These are phyloP conservation scores for Metschnikowia sp. DNA, from an alignment of 805 yeast genomes.

Conservation along the genomic window DNA sequence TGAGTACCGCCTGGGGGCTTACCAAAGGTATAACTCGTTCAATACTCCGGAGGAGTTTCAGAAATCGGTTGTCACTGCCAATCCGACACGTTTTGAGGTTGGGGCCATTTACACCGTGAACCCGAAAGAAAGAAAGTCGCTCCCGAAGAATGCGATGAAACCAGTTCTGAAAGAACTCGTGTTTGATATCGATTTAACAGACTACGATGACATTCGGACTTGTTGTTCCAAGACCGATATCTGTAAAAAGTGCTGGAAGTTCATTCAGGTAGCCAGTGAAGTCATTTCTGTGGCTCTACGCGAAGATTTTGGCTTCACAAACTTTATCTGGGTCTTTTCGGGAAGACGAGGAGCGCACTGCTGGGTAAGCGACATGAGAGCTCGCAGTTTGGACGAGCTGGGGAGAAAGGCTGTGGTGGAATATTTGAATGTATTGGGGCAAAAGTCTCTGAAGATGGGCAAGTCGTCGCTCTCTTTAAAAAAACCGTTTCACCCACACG, in stretches of 20 bases:
- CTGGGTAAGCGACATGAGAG: slow-evolving; percentile 89
- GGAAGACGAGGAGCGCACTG: slow-evolving; percentile 99
- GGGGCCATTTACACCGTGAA: slow-evolving; percentile 89
- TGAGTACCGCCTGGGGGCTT: slow-evolving; percentile 83
- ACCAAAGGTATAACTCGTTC: slow-evolving; percentile 84
- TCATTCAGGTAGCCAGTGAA: slow-evolving; percentile 78
- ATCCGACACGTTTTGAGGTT: slow-evolving; percentile 89
- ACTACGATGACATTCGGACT: slow-evolving; percentile 89
- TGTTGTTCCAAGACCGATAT: slow-evolving; percentile 86
- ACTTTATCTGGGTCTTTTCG: slow-evolving; percentile 91
- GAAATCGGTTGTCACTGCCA: slow-evolving; percentile 63
- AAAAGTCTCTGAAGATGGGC: slow-evolving; percentile 36
- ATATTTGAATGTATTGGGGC: slow-evolving; percentile 71
- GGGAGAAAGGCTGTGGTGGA: slow-evolving; percentile 78
- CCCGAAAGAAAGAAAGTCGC: slow-evolving; percentile 78
- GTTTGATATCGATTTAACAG: slow-evolving; percentile 96
- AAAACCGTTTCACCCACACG: slow-evolving; percentile 88
- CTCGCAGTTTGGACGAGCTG: slow-evolving; percentile 68
- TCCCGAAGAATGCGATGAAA: slow-evolving; percentile 73
- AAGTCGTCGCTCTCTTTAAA: slow-evolving; percentile 52
- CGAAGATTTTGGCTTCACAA: slow-evolving; percentile 86
- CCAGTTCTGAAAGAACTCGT: slow-evolving; percentile 86
- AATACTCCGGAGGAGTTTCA: slow-evolving; percentile 67
- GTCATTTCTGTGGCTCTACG: slow-evolving; percentile 67
- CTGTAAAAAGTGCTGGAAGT: slow-evolving; percentile 90